Conservation (phyloP, 805 yeast genomes). For the Blastobotrys robertii region DNA sequence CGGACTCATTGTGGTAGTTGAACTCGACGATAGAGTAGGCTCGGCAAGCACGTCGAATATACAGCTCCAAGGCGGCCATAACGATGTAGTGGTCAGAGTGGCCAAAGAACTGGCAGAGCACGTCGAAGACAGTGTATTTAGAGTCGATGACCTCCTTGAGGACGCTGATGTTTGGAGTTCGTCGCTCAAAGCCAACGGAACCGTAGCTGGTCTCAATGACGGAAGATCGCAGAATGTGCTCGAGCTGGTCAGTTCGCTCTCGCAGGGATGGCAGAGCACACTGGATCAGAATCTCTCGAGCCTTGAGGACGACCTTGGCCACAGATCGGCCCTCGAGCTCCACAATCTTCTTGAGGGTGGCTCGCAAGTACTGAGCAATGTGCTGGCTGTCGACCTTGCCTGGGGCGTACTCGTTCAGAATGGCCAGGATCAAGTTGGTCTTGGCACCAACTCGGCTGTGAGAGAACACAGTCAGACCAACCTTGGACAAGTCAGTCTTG, state of each 20-base stretch:
- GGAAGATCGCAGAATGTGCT: slow-evolving; percentile 85
- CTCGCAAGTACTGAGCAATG: slow-evolving; percentile 58
- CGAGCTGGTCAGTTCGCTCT: slow-evolving; percentile 95
- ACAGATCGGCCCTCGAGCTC: slow-evolving; percentile 84
- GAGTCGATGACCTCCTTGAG: slow-evolving; percentile 92
- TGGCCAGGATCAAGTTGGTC: slow-evolving; percentile 80
- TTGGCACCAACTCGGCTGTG: slow-evolving; percentile 91
- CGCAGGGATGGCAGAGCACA: slow-evolving; percentile 93
- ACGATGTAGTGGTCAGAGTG: slow-evolving; percentile 81
- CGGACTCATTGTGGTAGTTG: slow-evolving; percentile 42
- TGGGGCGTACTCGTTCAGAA: slow-evolving; percentile 73
- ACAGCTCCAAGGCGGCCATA: slow-evolving; percentile 94
- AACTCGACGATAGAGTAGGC: slow-evolving; percentile 85
- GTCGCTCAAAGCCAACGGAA: slow-evolving; percentile 63
- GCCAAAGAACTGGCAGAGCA: slow-evolving; percentile 80
- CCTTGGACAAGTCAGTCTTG: slow-evolving; percentile 63
- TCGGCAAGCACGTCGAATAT: slow-evolving; percentile 92
- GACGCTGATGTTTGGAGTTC: slow-evolving; percentile 70
- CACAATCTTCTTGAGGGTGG: slow-evolving; percentile 66
- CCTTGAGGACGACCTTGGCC: slow-evolving; percentile 89
- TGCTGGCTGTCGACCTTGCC: slow-evolving; percentile 61
- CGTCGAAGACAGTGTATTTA: slow-evolving; percentile 92
- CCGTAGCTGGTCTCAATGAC: slow-evolving; percentile 88
- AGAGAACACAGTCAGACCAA: slow-evolving; percentile 65
- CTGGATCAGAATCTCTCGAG: slow-evolving; percentile 92